Evolutionary conservation across 495 filamentous ascomycete genomes (phyloP).

Genomic region (Daldinia caldariorum): DNA sequence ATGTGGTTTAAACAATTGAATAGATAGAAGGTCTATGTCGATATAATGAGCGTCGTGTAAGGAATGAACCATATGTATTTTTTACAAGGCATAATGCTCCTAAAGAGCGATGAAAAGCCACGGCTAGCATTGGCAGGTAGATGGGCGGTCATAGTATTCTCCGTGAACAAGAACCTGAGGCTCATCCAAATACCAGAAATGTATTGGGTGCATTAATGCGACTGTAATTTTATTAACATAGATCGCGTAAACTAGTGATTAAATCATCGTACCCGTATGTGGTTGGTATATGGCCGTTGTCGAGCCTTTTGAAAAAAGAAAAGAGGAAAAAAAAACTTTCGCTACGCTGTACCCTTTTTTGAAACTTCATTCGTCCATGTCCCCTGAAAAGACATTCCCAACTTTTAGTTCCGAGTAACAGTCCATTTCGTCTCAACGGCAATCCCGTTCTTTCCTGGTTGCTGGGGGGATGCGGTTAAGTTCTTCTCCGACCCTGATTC

Average conservation of each 20-base stretch:
- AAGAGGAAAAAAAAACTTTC: too few species aligned
- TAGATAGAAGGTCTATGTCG: neutral
- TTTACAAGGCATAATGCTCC: neutral
- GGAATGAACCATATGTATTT: neutral
- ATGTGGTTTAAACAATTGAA: neutral
- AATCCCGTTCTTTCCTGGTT: neutral
- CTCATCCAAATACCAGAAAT: neutral
- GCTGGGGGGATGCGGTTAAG: neutral
- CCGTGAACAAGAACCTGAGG: neutral
- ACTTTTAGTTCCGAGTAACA: conserved; percentile 18
- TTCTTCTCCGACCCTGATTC: conserved; percentile 30
- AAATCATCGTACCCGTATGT: neutral
- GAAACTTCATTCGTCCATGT: neutral
- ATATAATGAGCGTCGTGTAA: neutral
- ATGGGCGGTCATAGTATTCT: neutral
- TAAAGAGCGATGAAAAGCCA: neutral
- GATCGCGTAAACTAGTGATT: neutral
- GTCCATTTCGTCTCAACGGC: conserved; percentile 22
- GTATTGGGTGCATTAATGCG: neutral
- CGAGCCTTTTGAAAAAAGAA: neutral
- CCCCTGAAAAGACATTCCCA: neutral
- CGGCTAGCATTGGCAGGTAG: neutral
- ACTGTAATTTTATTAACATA: neutral
- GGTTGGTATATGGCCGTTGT: neutral
- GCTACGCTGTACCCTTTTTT: neutral